Conservation (phyloP, 225 moss, liverwort and hornwort species). For the Physcomitrellopsis africana region DNA sequence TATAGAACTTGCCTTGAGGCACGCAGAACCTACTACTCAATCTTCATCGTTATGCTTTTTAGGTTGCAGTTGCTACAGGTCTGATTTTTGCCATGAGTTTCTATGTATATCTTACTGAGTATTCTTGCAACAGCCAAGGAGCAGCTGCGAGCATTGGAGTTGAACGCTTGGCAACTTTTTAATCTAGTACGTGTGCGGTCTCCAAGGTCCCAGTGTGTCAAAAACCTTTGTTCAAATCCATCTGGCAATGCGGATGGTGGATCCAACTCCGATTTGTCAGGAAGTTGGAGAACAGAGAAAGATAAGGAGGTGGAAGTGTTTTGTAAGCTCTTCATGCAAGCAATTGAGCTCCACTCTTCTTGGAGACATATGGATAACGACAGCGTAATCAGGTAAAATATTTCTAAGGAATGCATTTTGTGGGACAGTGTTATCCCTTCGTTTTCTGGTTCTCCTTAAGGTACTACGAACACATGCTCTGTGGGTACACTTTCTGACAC, state of each 20-base stretch:
- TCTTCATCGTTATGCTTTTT: conserved; percentile 15
- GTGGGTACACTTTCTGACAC: not conserved
- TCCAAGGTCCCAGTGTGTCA: conserved; percentile 56
- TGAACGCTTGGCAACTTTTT: conserved; percentile 83
- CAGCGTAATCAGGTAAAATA: conserved; percentile 34
- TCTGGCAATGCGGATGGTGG: conserved; percentile 20
- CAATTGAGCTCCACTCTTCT: conserved; percentile 54
- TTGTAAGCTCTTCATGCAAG: conserved; percentile 62
- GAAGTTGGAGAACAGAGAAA: conserved; percentile 30
- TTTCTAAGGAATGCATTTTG: conserved; percentile 16
- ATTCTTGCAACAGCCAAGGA: conserved; percentile 52
- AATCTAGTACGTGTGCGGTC: conserved; percentile 62
- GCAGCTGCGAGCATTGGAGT: conserved; percentile 75
- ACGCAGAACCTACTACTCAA: not conserved
- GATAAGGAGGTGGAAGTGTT: conserved; percentile 44
- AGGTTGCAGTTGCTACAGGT: conserved; percentile 8
- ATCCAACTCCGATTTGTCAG: conserved; percentile 28
- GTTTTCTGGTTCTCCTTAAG: not conserved
- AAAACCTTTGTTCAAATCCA: conserved; percentile 33
- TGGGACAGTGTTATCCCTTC: conserved; percentile 1
- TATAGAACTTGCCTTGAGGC: not conserved
- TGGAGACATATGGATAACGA: conserved; percentile 51
- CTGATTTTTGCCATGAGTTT: not conserved
- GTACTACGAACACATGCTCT: conserved; percentile 3
- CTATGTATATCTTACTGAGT: conserved; percentile 20